A percentile compares a stretch with the other conserved stretches of the same genome.
Conservation (phyloP, 257 asterid genomes). For the Paulownia fortunei region DNA sequence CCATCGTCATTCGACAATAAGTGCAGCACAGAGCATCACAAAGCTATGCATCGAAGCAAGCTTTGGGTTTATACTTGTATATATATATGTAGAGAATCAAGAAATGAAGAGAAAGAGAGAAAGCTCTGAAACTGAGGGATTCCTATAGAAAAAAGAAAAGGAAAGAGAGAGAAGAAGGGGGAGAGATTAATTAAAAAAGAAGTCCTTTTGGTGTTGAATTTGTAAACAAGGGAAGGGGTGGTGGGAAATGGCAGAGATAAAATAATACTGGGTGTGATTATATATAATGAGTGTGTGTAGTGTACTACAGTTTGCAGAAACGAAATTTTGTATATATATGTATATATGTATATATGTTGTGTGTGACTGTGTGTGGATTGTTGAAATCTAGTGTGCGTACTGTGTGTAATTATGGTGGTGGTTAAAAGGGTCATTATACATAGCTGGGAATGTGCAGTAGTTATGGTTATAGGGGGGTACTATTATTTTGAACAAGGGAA, state of each 20-base stretch:
- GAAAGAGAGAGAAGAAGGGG: slow-evolving; percentile 7
- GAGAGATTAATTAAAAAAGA: slow-evolving; percentile 7
- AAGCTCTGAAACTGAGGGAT: slow-evolving; percentile 55
- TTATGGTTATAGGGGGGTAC: not conserved
- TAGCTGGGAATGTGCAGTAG: slow-evolving; percentile 1
- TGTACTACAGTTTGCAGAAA: slow-evolving; percentile 33
- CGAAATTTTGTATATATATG: not conserved
- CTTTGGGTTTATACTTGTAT: slow-evolving; percentile 26
- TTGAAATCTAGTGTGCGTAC: slow-evolving; percentile 25
- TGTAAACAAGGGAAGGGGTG: slow-evolving; percentile 24
- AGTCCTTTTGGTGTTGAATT: slow-evolving; percentile 32
- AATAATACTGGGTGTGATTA: slow-evolving; percentile 30
- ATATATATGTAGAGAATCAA: slow-evolving; percentile 14
- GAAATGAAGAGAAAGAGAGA: not conserved
- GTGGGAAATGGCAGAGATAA: slow-evolving; percentile 30
- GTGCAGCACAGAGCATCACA: slow-evolving; percentile 27
- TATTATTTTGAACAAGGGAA: slow-evolving; percentile 6
- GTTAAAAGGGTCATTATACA: slow-evolving; percentile 24
- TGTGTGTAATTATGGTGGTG: slow-evolving; percentile 28
- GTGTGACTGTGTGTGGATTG: slow-evolving; percentile 3
- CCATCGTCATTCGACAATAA: not conserved
- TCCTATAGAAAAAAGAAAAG: slow-evolving; percentile 11
- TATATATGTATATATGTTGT: not conserved
- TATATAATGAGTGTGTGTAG: slow-evolving; percentile 25
- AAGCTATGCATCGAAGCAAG: slow-evolving; percentile 23